Percentiles rank a stretch among this genome's conserved stretches.
Conservation (phyloP, 2,329 filamentous ascomycete species). For the Raffaelea ambrosiae region DNA sequence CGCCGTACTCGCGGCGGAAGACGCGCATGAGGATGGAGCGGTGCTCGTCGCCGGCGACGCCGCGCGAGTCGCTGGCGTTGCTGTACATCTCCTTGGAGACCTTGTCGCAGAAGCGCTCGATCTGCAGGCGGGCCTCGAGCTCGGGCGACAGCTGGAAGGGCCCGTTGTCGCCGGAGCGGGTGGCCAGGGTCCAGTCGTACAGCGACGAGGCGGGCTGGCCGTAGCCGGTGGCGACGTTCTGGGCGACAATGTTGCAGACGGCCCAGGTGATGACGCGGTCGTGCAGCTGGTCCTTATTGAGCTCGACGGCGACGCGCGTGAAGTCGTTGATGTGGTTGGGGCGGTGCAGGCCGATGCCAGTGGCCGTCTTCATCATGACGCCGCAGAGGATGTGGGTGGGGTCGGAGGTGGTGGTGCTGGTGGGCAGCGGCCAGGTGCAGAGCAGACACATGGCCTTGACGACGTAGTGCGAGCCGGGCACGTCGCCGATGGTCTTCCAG, state of each 20-base stretch:
- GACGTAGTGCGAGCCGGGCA: slow-evolving; percentile 70
- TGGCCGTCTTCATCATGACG: slow-evolving; percentile 81
- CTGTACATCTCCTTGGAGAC: slow-evolving; percentile 73
- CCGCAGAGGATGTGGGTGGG: slow-evolving; percentile 75
- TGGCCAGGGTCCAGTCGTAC: slow-evolving; percentile 65
- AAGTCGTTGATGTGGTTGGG: slow-evolving; percentile 80
- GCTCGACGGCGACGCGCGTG: slow-evolving; percentile 62
- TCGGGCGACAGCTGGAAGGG: slow-evolving; percentile 52
- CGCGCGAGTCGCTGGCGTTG: slow-evolving; percentile 64
- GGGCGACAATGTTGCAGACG: slow-evolving; percentile 75
- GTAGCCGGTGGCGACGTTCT: slow-evolving; percentile 74
- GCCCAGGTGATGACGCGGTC: slow-evolving; percentile 77
- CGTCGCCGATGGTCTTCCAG: slow-evolving; percentile 69
- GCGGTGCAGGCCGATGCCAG: slow-evolving; percentile 72
- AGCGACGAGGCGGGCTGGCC: slow-evolving; percentile 71
- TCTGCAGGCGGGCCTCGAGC: slow-evolving; percentile 59
- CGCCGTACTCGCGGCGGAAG: slow-evolving; percentile 55
- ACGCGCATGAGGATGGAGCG: slow-evolving; percentile 59
- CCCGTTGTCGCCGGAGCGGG: slow-evolving; percentile 50
- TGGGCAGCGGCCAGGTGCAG: slow-evolving; percentile 76
- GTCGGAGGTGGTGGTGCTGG: slow-evolving; percentile 71
- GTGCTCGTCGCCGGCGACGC: slow-evolving; percentile 59
- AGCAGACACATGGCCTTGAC: slow-evolving; percentile 74
- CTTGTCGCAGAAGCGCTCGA: slow-evolving; percentile 69
- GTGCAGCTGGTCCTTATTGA: slow-evolving; percentile 70